Conservation (phyloP, 2,329 filamentous ascomycete species). For the Rhexocercosporidium sp. region DNA sequence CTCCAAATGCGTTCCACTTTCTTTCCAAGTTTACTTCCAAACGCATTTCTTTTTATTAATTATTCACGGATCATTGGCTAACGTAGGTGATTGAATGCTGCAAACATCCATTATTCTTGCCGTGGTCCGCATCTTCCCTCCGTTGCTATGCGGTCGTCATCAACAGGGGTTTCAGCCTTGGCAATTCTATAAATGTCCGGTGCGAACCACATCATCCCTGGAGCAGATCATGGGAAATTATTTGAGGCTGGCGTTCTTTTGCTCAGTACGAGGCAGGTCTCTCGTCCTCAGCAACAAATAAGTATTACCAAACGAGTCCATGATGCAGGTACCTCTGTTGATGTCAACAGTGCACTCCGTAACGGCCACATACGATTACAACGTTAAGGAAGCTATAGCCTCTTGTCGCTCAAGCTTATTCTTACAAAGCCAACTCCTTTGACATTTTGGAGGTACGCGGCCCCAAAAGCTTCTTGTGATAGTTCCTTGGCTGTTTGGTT, state of each 20-base stretch:
- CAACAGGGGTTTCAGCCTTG: slow-evolving; percentile 3
- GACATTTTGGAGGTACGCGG: not conserved
- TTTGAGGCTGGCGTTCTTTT: not conserved
- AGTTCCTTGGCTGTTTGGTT: not conserved
- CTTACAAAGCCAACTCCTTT: not conserved
- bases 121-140: not conserved
- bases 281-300: not conserved
- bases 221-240: not conserved
- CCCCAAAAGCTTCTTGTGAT: slow-evolving; percentile 4
- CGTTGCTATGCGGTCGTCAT: slow-evolving; percentile 12
- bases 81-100: not conserved
- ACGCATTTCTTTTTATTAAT: not conserved
- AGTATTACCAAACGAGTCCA: not conserved
- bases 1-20: not conserved
- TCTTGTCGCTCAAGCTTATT: not conserved
- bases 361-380: not conserved
- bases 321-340: not conserved
- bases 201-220: slow-evolving; percentile 7
- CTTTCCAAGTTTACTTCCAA: not conserved
- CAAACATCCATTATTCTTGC: not conserved
- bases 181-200: slow-evolving; percentile 1
- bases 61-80: not conserved
- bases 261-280: not conserved
- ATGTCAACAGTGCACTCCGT: not conserved
- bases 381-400: not conserved